Base-by-base conservation (phyloP, 257 asterid species). In the Catharanthus roseus region DNA sequence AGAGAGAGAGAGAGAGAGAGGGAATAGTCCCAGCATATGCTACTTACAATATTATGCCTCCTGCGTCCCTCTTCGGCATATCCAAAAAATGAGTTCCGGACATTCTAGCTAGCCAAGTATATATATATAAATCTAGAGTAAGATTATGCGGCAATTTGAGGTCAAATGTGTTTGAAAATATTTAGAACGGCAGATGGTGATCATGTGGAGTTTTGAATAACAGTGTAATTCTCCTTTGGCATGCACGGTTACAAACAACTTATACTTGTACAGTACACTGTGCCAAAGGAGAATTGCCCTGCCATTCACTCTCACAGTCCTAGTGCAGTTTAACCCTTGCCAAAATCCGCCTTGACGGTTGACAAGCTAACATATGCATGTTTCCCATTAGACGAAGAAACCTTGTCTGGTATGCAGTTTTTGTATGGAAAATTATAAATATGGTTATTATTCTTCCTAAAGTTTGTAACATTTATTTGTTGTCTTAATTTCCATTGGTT, bases 231-330 rank as follows among this genome's bases (percentile, higher is more conserved):
- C 87, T 77, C 87, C 81, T 72, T 73, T 53, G 86, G 88, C 85
- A 84, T 79, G 71, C 74, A 72, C 8, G 42, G 5, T 3, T 38
- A 38, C 8, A 38, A 3, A 38, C 8, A 3, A 38, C 42, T 38
- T 38, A n/a, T n/a, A 7, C 60, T 77, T 77, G n/a, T n/a, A n/a
- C n/a, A n/a, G n/a, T n/a, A n/a, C 82, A 80, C 60, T 74, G 77
- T 71, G 92, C 96, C 92, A 87, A 87, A 86, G 90, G 90, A 89
- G 96, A 89, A 84, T 87, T 89, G 90, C 87, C 92, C 90, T 81
- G 92, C 83, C 56, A 85, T 86, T 86, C 78, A 53, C 56, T 50
- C 71, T 83, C 2, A 76, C 72, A 19, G 23, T 47, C 53, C 3
- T 15, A 13, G 13, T 42, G 9, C 13, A 42, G 41, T 2, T 7